A percentile compares a stretch with the other conserved stretches of the same genome.
phyloP scores from a whole-genome alignment of 805 yeast genomes.

The Ogataea saltuana region DNA sequence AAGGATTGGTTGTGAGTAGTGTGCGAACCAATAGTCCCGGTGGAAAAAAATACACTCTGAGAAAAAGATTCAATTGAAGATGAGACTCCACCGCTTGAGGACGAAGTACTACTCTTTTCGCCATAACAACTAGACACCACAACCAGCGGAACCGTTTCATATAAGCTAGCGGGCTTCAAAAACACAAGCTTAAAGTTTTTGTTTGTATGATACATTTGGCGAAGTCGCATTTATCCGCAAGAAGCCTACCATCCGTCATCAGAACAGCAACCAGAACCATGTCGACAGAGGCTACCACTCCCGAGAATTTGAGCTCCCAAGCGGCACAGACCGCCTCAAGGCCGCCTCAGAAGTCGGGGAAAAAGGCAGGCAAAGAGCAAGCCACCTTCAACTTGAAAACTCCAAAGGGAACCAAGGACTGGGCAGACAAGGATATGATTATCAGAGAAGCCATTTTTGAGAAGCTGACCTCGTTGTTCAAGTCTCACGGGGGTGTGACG shows the following conservation, averaged over 20 bases:
- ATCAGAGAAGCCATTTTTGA: conserved; percentile 85
- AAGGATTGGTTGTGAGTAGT: too few relatives aligned
- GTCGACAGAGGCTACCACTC: conserved; percentile 1
- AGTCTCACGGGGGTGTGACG: conserved; percentile 97
- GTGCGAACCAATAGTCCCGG: too few relatives aligned
- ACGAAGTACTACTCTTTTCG: too few relatives aligned
- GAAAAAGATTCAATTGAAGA: too few relatives aligned
- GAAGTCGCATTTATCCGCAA: conserved; percentile 1
- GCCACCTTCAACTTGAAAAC: conserved; percentile 78
- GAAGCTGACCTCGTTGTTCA: conserved; percentile 71
- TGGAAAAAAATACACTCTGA: too few relatives aligned
- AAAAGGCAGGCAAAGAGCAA: conserved; percentile 45
- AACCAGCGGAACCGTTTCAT: too few relatives aligned
- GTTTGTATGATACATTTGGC: conserved; percentile 2
- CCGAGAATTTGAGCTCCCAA: too few relatives aligned
- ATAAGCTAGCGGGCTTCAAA: too few relatives aligned
- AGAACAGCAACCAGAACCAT: conserved; percentile 4
- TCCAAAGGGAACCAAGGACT: conserved; percentile 97
- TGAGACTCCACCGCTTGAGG: too few relatives aligned
- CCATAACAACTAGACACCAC: too few relatives aligned
- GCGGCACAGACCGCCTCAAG: background rate
- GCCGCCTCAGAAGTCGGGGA: conserved; percentile 14
- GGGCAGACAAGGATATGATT: conserved; percentile 98
- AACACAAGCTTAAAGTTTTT: too few relatives aligned
- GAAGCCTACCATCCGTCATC: background rate